phyloP scores from a whole-genome alignment of 768 basidiomycete genomes.

The Cystofilobasidium capitatum region DNA sequence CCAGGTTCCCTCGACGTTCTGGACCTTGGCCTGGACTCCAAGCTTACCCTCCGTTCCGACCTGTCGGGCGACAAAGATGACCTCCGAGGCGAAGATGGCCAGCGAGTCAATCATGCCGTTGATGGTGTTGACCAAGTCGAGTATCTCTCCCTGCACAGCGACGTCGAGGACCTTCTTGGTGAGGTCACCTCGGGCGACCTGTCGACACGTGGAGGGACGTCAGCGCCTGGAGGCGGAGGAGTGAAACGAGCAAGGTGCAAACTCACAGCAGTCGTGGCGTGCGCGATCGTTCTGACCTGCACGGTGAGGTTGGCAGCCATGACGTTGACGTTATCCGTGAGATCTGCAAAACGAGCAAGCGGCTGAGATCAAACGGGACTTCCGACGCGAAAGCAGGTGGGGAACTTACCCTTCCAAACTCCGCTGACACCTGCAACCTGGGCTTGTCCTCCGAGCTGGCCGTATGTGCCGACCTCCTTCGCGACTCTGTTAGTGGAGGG shows the following conservation, averaged over 20 bases:
- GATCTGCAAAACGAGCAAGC: no score
- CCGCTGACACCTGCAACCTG: slow-evolving; percentile 26
- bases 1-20: slow-evolving; percentile 96
- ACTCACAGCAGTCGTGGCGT: slow-evolving; percentile 61
- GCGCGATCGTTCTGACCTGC: slow-evolving; percentile 87
- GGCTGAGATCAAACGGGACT: no score
- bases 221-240: neutral
- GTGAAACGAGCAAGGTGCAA: neutral
- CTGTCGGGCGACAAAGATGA: slow-evolving; percentile 92
- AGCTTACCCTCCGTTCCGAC: slow-evolving; percentile 98
- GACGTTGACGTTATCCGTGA: slow-evolving; percentile 77
- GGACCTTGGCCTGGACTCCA: slow-evolving; percentile 93
- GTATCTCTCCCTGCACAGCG: slow-evolving; percentile 87
- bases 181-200: slow-evolving; percentile 86
- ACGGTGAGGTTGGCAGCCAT: slow-evolving; percentile 51
- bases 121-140: slow-evolving; percentile 84
- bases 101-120: slow-evolving; percentile 93
- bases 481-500: slow-evolving; percentile 10
- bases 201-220: neutral
- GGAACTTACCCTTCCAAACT: no score
- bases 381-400: no score
- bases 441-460: slow-evolving; percentile 37
- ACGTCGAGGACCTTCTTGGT: slow-evolving; percentile 88
- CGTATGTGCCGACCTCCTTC: slow-evolving; percentile 67
- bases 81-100: slow-evolving; percentile 71